Base-by-base conservation (phyloP, 306 rosid genomes). In the Hippophae tibetana region DNA sequence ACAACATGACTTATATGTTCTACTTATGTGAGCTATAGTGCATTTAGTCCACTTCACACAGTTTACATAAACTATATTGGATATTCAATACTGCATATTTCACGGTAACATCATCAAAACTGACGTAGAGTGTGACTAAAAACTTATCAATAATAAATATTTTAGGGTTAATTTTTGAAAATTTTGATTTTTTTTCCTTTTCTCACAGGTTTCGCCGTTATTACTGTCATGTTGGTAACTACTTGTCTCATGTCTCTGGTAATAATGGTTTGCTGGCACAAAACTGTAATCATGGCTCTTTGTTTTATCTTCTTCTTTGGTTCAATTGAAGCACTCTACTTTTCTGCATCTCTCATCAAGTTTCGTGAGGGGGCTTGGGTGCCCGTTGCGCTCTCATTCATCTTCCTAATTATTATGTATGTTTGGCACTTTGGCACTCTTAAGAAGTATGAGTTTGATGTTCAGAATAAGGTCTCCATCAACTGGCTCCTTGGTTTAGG, bases 291-390 rank as follows among this genome's bases (percentile, higher is more conserved):
- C 58, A 73, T 80, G 13, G 97, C 97, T 52, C 59, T 93, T 56
- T 79, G 82, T 76, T 93, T 93, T 68, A 12, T 88, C 62, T 53
- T 93, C 73, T 78, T 93, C 87, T 93, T 93, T 14, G 99, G 99
- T 62, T 93, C 86, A 65, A 75, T 93, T 56, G 99, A 93, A 67
- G 95, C 95, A 50, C 96, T 93, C 70, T 93, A 93, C 82, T 93
- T 93, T 81, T 88, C 99, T 25, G 99, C 99, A 31, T 86, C 99
- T 8, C 86, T 93, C 74, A 93, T 86, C 73, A 93, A 93, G 79
- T 93, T 93, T 76, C 84, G 73, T 18, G 97, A 93, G 64, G 99
- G 99, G 45, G 99, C 97, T 1, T 93, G 99, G 99, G 97, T 93
- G 56, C 97, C 99, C 7, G 52, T 93, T 60, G 97, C 89, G 13